These are phyloP conservation scores for Rusavskia elegans DNA, from an alignment of 495 filamentous ascomycete species.

Conservation along the genomic window DNA sequence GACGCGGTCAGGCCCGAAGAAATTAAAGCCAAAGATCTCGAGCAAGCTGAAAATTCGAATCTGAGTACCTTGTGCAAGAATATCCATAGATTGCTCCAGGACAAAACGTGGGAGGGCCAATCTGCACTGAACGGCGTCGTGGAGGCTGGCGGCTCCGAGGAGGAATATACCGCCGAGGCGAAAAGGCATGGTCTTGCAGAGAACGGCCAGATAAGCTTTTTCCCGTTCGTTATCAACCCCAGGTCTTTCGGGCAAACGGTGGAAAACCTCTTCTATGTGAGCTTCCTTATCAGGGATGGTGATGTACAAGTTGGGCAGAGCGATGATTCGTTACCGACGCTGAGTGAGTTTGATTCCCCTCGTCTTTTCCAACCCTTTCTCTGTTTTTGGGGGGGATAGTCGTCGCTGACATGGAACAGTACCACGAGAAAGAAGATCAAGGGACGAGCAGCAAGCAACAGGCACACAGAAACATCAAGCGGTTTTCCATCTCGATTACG, in stretches of 20 bases:
- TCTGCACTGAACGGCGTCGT: constrained; percentile 21
- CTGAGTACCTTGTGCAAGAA: constrained; percentile 53
- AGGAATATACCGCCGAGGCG: constrained; percentile 29
- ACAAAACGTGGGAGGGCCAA: constrained; percentile 25
- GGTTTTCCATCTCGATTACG: constrained; percentile 70
- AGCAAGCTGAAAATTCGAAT: constrained; percentile 55
- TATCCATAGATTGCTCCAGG: constrained; percentile 35
- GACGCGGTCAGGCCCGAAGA: constrained; percentile 59
- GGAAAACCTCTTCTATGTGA: constrained; percentile 94
- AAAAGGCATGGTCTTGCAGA: constrained; percentile 37
- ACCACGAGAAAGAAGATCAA: background rate
- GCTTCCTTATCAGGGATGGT: constrained; percentile 85
- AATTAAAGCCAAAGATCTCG: constrained; percentile 51
- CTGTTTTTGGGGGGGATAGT: background rate
- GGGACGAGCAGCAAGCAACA: background rate
- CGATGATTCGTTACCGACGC: constrained; percentile 45
- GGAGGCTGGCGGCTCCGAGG: constrained; percentile 18
- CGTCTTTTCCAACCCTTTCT: no score
- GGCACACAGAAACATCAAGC: constrained; percentile 55
- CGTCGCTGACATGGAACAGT: background rate
- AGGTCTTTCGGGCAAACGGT: constrained; percentile 84
- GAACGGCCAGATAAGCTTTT: constrained; percentile 53
- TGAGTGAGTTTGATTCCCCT: constrained; percentile 39
- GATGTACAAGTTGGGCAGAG: constrained; percentile 49
- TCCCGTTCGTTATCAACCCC: constrained; percentile 79